A percentile compares a stretch with the other conserved stretches of the same genome.
These are phyloP conservation scores for Meyerozyma smithsonii DNA, from an alignment of 1,139 yeast species.

Conservation along the genomic window DNA sequence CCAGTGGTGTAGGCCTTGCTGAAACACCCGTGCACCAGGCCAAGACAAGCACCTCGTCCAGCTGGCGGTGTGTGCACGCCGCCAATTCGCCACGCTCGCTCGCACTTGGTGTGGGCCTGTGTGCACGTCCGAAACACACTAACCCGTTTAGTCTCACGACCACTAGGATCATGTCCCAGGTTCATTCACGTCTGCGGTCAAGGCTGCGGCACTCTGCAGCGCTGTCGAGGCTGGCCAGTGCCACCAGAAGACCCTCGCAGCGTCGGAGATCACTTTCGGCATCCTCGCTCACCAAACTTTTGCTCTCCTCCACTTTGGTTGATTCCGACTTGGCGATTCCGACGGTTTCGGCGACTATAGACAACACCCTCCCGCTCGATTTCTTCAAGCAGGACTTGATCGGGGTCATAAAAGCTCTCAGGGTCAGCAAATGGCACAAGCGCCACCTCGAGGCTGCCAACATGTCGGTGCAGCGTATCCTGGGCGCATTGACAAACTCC, in stretches of 20 bases:
- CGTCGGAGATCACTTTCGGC: constrained; percentile 9
- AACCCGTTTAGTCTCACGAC: constrained; percentile 1
- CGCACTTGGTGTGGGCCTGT: too few species aligned
- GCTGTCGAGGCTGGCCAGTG: constrained; percentile 1
- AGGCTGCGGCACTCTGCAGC: constrained; percentile 2
- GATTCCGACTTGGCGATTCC: constrained; percentile 31
- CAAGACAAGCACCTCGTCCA: neutral
- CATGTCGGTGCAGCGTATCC: constrained; percentile 54
- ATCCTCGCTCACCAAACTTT: constrained; percentile 10
- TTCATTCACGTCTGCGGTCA: neutral
- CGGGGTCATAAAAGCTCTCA: constrained; percentile 57
- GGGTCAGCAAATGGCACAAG: constrained; percentile 74
- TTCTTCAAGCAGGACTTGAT: constrained; percentile 82
- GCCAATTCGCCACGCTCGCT: too few species aligned
- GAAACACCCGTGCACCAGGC: neutral
- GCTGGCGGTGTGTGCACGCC: neutral
- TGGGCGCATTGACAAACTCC: constrained; percentile 92
- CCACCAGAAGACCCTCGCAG: neutral
- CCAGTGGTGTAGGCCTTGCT: neutral
- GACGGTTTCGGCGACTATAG: constrained; percentile 44
- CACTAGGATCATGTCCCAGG: neutral
- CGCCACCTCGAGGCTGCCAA: constrained; percentile 39
- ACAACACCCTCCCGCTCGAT: constrained; percentile 71
- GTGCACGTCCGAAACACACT: neutral
- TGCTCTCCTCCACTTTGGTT: constrained; percentile 24